Percentiles rank a stretch among this genome's conserved stretches.
Evolutionary conservation across 1,284 basidiomycete genomes (phyloP).

Genomic region (Tylopilus sp.): DNA sequence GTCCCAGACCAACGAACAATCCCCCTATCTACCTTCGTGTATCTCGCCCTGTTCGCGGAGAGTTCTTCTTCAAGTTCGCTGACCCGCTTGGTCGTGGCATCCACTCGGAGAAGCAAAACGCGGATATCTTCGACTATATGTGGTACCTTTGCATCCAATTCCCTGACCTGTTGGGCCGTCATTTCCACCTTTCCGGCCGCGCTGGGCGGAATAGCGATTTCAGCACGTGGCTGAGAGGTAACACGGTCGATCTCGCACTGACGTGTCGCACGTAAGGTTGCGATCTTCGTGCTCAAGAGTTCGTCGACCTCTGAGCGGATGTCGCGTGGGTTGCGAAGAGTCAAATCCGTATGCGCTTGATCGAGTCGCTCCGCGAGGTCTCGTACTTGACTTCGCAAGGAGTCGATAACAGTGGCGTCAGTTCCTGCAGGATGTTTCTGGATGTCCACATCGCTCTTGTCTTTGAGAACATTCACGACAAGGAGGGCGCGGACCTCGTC

Average conservation of each 20-base stretch:
- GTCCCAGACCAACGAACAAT: background rate
- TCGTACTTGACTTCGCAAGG: slow-evolving; percentile 18
- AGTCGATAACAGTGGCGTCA: background rate
- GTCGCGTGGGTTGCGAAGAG: slow-evolving; percentile 22
- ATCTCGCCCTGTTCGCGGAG: slow-evolving; percentile 14
- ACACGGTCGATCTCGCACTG: slow-evolving; percentile 20
- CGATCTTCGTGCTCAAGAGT: slow-evolving; percentile 19
- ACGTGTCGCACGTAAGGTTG: slow-evolving; percentile 22
- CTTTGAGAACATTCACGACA: slow-evolving; percentile 20
- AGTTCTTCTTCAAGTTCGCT: slow-evolving; percentile 24
- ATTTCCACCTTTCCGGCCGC: slow-evolving; percentile 20
- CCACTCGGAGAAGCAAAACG: slow-evolving; percentile 25
- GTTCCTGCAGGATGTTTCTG: background rate
- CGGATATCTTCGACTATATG: slow-evolving; percentile 27
- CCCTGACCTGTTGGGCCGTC: slow-evolving; percentile 12
- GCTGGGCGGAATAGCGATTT: slow-evolving; percentile 22
- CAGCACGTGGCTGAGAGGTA: slow-evolving; percentile 12
- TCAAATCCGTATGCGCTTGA: slow-evolving; percentile 31
- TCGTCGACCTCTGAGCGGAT: slow-evolving; percentile 23
- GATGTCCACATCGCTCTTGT: slow-evolving; percentile 4
- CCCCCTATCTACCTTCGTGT: slow-evolving; percentile 18
- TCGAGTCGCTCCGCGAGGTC: slow-evolving; percentile 31
- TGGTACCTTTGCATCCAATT: slow-evolving; percentile 25
- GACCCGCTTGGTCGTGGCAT: slow-evolving; percentile 23
- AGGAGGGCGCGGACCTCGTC: slow-evolving; percentile 26